Evolutionary conservation across 163 green algal genomes (phyloP).

Genomic region (Coccomyxa subellipsoidea): DNA sequence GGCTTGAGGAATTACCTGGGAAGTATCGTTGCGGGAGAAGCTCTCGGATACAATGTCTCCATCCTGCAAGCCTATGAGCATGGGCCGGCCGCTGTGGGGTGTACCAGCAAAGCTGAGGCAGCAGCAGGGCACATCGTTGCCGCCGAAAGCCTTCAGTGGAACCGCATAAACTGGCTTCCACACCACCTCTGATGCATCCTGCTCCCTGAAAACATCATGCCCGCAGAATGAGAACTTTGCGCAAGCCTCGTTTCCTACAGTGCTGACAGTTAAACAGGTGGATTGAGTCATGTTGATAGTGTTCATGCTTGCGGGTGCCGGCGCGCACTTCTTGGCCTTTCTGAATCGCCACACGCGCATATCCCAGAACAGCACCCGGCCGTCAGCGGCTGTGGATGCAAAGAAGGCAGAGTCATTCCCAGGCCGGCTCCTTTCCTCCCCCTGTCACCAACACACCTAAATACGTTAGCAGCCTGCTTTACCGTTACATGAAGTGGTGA

Average conservation of each 20-base stretch:
- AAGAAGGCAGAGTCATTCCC: slow-evolving; percentile 68
- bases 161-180: background rate
- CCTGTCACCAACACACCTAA: background rate
- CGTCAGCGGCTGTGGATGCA: slow-evolving; percentile 61
- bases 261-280: no score
- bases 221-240: no score
- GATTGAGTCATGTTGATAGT: no score
- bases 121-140: background rate
- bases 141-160: background rate
- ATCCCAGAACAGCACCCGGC: slow-evolving; percentile 77
- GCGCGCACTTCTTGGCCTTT: background rate
- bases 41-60: background rate
- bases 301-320: background rate
- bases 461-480: no score
- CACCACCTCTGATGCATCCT: background rate
- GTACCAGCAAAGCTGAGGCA: background rate
- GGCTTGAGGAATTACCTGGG: background rate
- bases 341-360: background rate
- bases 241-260: no score
- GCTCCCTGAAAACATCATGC: background rate
- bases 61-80: background rate
- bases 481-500: no score
- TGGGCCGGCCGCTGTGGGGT: background rate
- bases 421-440: background rate
- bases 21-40: background rate